phyloP scores from a whole-genome alignment of 495 filamentous ascomycete species.

The Aspergillus diversus region DNA sequence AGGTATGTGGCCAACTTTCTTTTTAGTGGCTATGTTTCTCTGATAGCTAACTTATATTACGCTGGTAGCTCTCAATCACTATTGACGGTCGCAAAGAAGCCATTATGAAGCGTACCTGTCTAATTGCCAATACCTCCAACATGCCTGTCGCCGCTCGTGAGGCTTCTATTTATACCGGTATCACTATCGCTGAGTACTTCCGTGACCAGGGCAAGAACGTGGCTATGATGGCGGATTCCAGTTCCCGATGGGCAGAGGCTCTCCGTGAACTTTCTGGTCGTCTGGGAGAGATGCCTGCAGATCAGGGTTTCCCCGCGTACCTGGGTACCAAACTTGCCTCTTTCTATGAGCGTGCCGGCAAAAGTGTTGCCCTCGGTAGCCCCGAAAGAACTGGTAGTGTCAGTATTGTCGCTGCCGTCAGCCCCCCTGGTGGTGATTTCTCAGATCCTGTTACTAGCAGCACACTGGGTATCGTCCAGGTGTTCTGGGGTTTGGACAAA shows the following conservation, averaged over 20 bases:
- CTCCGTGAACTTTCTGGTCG: slow-evolving; percentile 98
- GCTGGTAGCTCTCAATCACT: slow-evolving; percentile 75
- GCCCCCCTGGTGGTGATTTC: slow-evolving; percentile 97
- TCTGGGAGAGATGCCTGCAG: slow-evolving; percentile 98
- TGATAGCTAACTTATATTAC: slow-evolving; percentile 12
- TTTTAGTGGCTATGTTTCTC: not conserved
- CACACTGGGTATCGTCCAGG: slow-evolving; percentile 97
- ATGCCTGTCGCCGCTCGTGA: slow-evolving; percentile 99
- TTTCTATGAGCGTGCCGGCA: slow-evolving; percentile 98
- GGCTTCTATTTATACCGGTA: slow-evolving; percentile 98
- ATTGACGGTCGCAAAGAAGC: slow-evolving; percentile 91
- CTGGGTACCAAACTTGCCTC: slow-evolving; percentile 94
- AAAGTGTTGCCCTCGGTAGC: slow-evolving; percentile 81
- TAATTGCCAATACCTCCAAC: slow-evolving; percentile 99
- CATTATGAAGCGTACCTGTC: slow-evolving; percentile 99
- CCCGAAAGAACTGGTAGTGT: slow-evolving; percentile 87
- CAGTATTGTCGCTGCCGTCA: slow-evolving; percentile 97
- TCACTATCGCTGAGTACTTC: slow-evolving; percentile 98
- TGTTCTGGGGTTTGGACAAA: slow-evolving; percentile 99
- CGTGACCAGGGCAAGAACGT: slow-evolving; percentile 97
- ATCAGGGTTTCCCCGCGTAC: slow-evolving; percentile 99
- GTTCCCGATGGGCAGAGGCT: slow-evolving; percentile 98
- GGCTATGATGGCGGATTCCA: slow-evolving; percentile 99
- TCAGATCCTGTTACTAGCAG: slow-evolving; percentile 95
- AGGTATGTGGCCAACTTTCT: slow-evolving; percentile 44